Base-by-base conservation (phyloP, 345 rosid species). In the Raphanus raphanistrum region DNA sequence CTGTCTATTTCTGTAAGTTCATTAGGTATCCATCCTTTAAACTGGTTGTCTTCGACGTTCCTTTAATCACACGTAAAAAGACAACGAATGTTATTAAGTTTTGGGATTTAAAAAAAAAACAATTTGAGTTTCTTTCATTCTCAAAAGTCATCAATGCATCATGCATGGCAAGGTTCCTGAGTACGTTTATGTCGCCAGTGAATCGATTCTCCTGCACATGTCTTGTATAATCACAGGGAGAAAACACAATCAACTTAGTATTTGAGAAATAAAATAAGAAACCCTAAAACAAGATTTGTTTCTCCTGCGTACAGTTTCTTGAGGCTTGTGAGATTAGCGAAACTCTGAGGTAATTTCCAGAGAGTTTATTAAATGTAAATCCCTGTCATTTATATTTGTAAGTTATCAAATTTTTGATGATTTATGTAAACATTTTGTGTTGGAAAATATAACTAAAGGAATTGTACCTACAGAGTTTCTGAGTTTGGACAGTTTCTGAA, bases 11-110 rank as follows among this genome's bases (percentile, higher is more conserved):
- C 83, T 84, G 90, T 74, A 73, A 92, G 81, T 60, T 85, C 87
- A 36, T 84, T 72, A 6, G 98, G 98, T 27, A 95, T 84, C 98
- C 94, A 95, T 70, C 99, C 99, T 61, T 85, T 78, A 68, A 95
- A 91, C 79, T 82, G 55, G 75, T 95, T 92, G 77, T 95, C 85
- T 72, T 77, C 89, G n/a, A 92, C 89, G 74, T 90, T 87, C 83
- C 98, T 92, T 87, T 38, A 63, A 69, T 38, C 54, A 54, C 48
- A 35, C 27, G 33, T n/a, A 32, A 72, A 43, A 66, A 45, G 41
- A 55, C 16, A 66, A 72, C 41, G 1, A 70, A 57, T 17, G 64
- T 10, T 26, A 25, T 57, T 64, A 7, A 78, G 63, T 43, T 59
- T 43, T 65, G 29, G 48, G 38, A 27, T 33, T 66, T 9, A 6